phyloP scores from a whole-genome alignment of 805 yeast genomes.

The Naumovozyma baii region DNA sequence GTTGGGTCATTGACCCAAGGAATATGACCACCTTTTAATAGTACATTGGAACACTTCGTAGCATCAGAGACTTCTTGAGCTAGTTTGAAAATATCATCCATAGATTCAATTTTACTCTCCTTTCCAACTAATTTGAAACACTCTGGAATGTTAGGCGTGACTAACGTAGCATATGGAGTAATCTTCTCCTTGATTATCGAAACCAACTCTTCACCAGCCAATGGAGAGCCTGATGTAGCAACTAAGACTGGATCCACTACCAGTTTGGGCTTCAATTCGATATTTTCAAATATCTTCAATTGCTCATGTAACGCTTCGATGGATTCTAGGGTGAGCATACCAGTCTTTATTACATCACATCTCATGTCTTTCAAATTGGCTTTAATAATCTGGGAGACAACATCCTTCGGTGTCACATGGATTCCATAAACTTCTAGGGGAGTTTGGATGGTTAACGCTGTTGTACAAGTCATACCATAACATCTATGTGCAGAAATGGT shows the following conservation, averaged over 20 bases:
- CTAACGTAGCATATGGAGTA: slow-evolving; percentile 45
- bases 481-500: slow-evolving; percentile 67
- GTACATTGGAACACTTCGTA: slow-evolving; percentile 41
- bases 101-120: slow-evolving; percentile 20
- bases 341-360: slow-evolving; percentile 65
- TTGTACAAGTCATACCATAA: slow-evolving; percentile 66
- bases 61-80: slow-evolving; percentile 33
- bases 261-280: slow-evolving; percentile 31
- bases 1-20: slow-evolving; percentile 33
- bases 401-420: slow-evolving; percentile 34
- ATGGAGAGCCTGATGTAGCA: slow-evolving; percentile 62
- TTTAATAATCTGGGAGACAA: slow-evolving; percentile 41
- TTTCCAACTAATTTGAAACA: slow-evolving; percentile 36
- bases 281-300: slow-evolving; percentile 25
- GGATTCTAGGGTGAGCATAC: slow-evolving; percentile 57
- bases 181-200: slow-evolving; percentile 38
- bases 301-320: slow-evolving; percentile 37
- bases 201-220: slow-evolving; percentile 36
- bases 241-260: slow-evolving; percentile 81
- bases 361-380: slow-evolving; percentile 52
- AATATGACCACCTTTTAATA: slow-evolving; percentile 76
- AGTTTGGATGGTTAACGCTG: slow-evolving; percentile 77
- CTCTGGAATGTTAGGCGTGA: slow-evolving; percentile 73
- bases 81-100: slow-evolving; percentile 34
- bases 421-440: slow-evolving; percentile 36